Evolutionary conservation across 164 flowering plant species (phyloP).

Genomic region (Protea cynaroides): DNA sequence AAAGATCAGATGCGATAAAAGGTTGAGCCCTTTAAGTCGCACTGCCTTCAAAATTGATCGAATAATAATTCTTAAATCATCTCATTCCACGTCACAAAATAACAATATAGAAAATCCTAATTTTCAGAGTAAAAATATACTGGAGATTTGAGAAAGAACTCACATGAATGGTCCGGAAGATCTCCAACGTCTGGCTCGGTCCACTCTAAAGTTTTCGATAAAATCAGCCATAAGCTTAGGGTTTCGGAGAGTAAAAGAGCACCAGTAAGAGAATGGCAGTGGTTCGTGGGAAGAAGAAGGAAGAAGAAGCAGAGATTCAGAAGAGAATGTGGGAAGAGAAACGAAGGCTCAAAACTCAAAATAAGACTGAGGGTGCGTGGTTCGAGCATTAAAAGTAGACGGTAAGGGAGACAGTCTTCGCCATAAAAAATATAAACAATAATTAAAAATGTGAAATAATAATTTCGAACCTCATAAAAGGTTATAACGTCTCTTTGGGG

Average conservation of each 20-base stretch:
- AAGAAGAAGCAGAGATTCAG: constrained; percentile 1
- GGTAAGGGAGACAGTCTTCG: constrained; percentile 4
- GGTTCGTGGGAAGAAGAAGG: background rate
- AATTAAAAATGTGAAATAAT: background rate
- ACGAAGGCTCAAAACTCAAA: background rate
- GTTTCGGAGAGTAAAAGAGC: background rate
- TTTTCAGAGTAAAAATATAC: background rate
- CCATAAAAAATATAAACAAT: background rate
- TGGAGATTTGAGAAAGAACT: constrained; percentile 4
- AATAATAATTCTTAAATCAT: background rate
- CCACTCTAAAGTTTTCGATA: background rate
- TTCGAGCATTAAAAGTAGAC: constrained; percentile 40
- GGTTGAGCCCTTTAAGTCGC: background rate
- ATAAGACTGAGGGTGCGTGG: constrained; percentile 20
- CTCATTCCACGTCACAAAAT: background rate
- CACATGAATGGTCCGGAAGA: constrained; percentile 7
- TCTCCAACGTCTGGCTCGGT: background rate
- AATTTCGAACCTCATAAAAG: constrained; percentile 13
- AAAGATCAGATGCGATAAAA: background rate
- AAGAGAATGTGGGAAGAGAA: background rate
- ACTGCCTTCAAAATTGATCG: background rate
- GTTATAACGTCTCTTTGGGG: constrained; percentile 49
- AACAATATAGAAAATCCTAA: constrained; percentile 1
- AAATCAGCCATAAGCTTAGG: constrained; percentile 4
- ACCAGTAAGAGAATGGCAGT: constrained; percentile 6